Base-by-base conservation (phyloP, 345 rosid genomes). In the Pugionium cornutum region DNA sequence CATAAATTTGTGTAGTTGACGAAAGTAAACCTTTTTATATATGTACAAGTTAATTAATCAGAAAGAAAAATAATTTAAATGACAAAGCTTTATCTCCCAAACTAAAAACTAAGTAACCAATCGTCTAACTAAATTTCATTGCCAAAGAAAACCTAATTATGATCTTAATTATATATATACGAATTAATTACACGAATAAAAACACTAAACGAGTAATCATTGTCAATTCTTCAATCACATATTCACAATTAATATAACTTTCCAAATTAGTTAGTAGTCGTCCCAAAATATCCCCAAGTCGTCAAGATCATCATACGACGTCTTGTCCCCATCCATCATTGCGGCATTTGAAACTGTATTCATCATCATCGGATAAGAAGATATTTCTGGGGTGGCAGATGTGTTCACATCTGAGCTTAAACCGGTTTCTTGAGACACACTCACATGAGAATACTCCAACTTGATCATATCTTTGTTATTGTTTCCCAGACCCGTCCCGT, bases 341-440 rank as follows among this genome's bases (percentile, higher is more conserved):
- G 31, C 57, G 8, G 48, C 67, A 46, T 60, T 61, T 18, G 18
- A 18, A 30, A 63, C 37, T 3, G 50, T 4, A 26, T 53, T 2
- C 45, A 52, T 59, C 60, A 33, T 62, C 40, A 10, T 1, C 6
- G 63, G 72, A 60, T 67, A 39, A 9, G 78, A 75, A 56, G 87
- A 83, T 55, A 86, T 85, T 66, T 82, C 94, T 6, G 75, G 70
- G 9, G 75, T 75, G 0, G 75, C 70, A 3, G 52, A 57, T 8
- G 81, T 50, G 76, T 80, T 83, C 45, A 83, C 36, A 7, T 83
- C 94, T 4, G 77, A 57, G 5, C 80, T 75, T 18, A 83, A 59
- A 42, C 78, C 83, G 1, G 88, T 79, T 40, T 85, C 94, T 48
- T 82, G 94, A 9, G 96, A 82, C 32, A 61, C 78, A 69, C 77